Evolutionary conservation across 441 rosid species (phyloP), one percentile per base, ranked within the genome.

Genomic region (Eutrema salsugineum): DNA sequence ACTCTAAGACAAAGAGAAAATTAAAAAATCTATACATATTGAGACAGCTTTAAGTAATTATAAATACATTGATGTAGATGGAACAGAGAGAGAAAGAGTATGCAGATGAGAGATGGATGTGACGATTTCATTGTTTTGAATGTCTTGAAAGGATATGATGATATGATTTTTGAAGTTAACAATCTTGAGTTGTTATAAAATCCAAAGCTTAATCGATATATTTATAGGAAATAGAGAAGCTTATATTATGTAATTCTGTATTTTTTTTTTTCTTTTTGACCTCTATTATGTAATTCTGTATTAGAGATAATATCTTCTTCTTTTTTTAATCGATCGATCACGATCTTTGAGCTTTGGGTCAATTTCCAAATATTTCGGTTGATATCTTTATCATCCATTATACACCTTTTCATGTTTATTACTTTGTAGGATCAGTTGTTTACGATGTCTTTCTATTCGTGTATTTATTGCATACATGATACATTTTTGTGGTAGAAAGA

Each of bases 21-120:
- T 32, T 32, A 0, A 6, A 10, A 36, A 4, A 35, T 6, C 5
- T 35, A 30, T 42, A 12, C n/a, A 42, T 42, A 32, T 36, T 24
- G 24, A 4, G 12, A 43, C 10, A 17, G 17, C 6, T 1, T 5
- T n/a, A n/a, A n/a, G n/a, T n/a, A 12, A n/a, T 20, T 20, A 20
- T 15, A 42, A 20, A 46, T 47, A 69, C 66, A 69, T 24, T 69
- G 73, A 47, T 58, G 49, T 36, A 24, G 36, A 47, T 39, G 19
- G 24, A 69, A 36, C 2, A 69, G 20, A 36, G 73, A 59, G 10
- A 70, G 15, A 30, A 59, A 16, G 17, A 48, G 16, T 11, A 48
- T 48, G 59, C 3, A 50, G 24, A 24, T 36, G n/a, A 36, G 22
- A 46, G 30, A 63, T 32, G 67, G 28, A 44, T 46, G 68, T 47